These are phyloP conservation scores for Candida stauntonica DNA, from an alignment of 805 yeast species.

Conservation along the genomic window DNA sequence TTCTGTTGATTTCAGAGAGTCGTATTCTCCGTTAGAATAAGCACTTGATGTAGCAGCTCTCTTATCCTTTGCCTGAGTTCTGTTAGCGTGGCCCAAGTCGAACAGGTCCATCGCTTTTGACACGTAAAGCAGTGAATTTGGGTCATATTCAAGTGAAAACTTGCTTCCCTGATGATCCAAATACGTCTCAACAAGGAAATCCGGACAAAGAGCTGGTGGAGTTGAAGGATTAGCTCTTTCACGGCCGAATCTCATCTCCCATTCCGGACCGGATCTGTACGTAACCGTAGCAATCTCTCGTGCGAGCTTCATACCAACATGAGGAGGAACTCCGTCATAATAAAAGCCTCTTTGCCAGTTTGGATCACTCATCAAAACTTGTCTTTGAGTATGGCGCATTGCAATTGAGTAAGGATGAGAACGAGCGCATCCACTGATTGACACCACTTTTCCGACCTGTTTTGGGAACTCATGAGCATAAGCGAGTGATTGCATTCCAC, in stretches of 20 bases:
- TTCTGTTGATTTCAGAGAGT: conserved; percentile 24
- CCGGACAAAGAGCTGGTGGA: conserved; percentile 89
- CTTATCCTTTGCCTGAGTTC: conserved; percentile 45
- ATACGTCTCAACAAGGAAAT: conserved; percentile 87
- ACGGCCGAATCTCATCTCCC: conserved; percentile 91
- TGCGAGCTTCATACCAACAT: conserved; percentile 91
- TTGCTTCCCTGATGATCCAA: conserved; percentile 94
- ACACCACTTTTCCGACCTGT: conserved; percentile 64
- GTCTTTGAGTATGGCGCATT: conserved; percentile 88
- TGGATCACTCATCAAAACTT: conserved; percentile 90
- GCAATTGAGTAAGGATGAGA: conserved; percentile 95
- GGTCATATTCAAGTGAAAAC: conserved; percentile 86
- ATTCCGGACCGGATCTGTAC: conserved; percentile 93
- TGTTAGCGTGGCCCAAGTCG: conserved; percentile 58
- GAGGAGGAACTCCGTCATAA: conserved; percentile 80
- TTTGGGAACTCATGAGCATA: conserved; percentile 81
- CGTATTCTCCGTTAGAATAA: conserved; percentile 22
- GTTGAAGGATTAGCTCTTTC: conserved; percentile 75
- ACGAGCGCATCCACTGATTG: conserved; percentile 90
- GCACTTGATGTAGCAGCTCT: conserved; percentile 31
- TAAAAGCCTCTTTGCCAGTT: conserved; percentile 91
- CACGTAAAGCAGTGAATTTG: conserved; percentile 81
- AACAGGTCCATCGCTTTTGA: conserved; percentile 95
- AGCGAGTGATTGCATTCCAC: conserved; percentile 97
- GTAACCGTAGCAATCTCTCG: conserved; percentile 93